A percentile compares a stretch with the other conserved stretches of the same genome.
Conservation (phyloP, 2,329 filamentous ascomycete species). For the Claviceps citrina region DNA sequence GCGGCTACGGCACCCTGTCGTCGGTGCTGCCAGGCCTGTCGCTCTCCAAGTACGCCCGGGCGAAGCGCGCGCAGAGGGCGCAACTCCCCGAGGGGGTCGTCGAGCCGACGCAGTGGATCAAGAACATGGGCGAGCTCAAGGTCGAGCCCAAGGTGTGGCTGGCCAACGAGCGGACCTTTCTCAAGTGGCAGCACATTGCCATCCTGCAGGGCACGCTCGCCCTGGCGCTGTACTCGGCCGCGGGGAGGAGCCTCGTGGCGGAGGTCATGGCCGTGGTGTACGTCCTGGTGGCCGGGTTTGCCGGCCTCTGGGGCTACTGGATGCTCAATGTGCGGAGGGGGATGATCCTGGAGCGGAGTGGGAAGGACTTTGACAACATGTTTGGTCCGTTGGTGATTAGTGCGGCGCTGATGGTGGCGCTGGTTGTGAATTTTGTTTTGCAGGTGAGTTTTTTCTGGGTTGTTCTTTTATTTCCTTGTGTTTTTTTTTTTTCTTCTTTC, state of each 20-base stretch:
- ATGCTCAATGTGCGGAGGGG: slow-evolving; percentile 61
- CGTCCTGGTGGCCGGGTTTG: slow-evolving; percentile 65
- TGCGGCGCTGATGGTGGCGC: slow-evolving; percentile 57
- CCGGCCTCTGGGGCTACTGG: slow-evolving; percentile 73
- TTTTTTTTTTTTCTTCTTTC: background rate
- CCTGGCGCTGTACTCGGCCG: slow-evolving; percentile 76
- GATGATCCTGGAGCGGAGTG: slow-evolving; percentile 74
- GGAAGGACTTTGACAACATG: slow-evolving; percentile 84
- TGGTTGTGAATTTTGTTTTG: slow-evolving; percentile 79
- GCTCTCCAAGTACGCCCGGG: slow-evolving; percentile 56
- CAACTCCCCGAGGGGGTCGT: slow-evolving; percentile 73
- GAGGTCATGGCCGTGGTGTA: slow-evolving; percentile 70
- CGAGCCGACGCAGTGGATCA: slow-evolving; percentile 77
- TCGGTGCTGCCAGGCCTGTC: slow-evolving; percentile 73
- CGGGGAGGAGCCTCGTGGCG: slow-evolving; percentile 63
- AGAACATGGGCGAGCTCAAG: slow-evolving; percentile 79
- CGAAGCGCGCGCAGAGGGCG: slow-evolving; percentile 33
- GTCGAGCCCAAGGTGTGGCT: slow-evolving; percentile 98
- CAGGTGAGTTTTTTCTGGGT: slow-evolving; percentile 41
- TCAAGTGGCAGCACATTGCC: slow-evolving; percentile 96
- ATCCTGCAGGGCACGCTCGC: slow-evolving; percentile 74
- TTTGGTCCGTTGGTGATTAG: slow-evolving; percentile 74
- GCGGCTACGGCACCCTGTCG: slow-evolving; percentile 42
- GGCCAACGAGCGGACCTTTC: slow-evolving; percentile 92
- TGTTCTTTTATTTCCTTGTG: background rate